Percentiles rank a stretch among this genome's conserved stretches.
Conservation (phyloP, 805 yeast genomes). For the Candida corydali region DNA sequence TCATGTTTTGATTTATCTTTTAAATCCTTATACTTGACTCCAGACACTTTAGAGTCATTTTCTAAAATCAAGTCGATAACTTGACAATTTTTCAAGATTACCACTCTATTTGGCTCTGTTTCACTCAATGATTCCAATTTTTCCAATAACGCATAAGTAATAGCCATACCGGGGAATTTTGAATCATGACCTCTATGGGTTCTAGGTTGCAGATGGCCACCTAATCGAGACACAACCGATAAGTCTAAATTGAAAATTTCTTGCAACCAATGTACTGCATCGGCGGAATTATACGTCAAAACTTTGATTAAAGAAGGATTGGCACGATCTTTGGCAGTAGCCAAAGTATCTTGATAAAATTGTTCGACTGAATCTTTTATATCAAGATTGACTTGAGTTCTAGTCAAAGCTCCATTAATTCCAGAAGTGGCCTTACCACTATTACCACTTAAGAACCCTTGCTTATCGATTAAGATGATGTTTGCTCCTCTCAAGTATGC, state of each 20-base stretch:
- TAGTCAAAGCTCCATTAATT: conserved; percentile 68
- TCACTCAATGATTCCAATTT: conserved; percentile 45
- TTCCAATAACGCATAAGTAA: conserved; percentile 51
- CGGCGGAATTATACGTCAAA: conserved; percentile 56
- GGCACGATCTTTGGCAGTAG: conserved; percentile 61
- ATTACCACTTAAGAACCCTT: conserved; percentile 59
- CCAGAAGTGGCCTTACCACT: conserved; percentile 68
- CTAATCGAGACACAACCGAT: conserved; percentile 67
- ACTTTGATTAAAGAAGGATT: conserved; percentile 55
- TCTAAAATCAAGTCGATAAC: conserved; percentile 41
- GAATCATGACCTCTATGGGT: conserved; percentile 76
- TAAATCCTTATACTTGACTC: conserved; percentile 33
- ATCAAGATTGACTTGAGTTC: conserved; percentile 48
- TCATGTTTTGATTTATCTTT: conserved; percentile 26
- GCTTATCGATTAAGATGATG: conserved; percentile 53
- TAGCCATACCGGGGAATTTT: conserved; percentile 63
- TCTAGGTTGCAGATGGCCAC: conserved; percentile 78
- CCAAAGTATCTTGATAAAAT: conserved; percentile 63
- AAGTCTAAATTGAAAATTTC: conserved; percentile 58
- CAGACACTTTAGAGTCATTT: conserved; percentile 18
- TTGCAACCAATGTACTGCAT: conserved; percentile 73
- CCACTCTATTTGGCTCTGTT: conserved; percentile 40
- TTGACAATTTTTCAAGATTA: conserved; percentile 36
- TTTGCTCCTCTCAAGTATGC: conserved; percentile 50
- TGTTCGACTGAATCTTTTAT: conserved; percentile 54